Base-by-base conservation (phyloP, 2,329 filamentous ascomycete genomes). In the Diaporthe sp. region DNA sequence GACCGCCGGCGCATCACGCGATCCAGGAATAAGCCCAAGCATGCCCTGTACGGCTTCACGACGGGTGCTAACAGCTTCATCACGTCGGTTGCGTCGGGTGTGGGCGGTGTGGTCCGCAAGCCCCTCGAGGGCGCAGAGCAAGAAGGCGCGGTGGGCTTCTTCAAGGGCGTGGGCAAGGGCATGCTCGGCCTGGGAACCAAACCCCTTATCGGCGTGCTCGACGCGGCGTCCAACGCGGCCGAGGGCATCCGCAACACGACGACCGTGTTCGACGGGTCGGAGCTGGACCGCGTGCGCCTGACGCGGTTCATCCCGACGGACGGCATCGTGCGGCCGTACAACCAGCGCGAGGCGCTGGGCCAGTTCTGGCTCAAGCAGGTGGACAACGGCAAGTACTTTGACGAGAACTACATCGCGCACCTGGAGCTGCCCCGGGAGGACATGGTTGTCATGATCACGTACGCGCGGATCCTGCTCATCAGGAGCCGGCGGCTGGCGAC, bases 321-420 rank as follows among this genome's bases (percentile, higher is more conserved):
- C 82, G 97, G 97, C 53, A 94, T 99, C 75, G 96, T 99, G 44
- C 93, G 96, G 4, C 96, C 97, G 0, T 99, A 98, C 87, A 96
- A 93, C 72, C 94, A 97, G 81, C 94, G 97, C 61, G 97, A 99
- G 86, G 96, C 97, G 0, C 91, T 99, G 4, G 97, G 97, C 0
- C 97, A 99, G 83, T 98, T 95, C 87, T 99, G 97, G 97, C 92
- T 99, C 77, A 99, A 99, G 88, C 97, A 98, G 74, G 92, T 97
- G 15, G 97, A 99, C 84, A 97, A 98, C 77, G 97, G 97, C 76
- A 97, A 96, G 83, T 98, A 96, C 87, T 99, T 99, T 89, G 93
- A 97, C 84, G 97, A 99, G 84, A 91, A 95, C 81, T 99, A 99
- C 85, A 97, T 99, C 82, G 97, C 96, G 6, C 97, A 99, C 81